phyloP scores from a whole-genome alignment of 2,329 filamentous ascomycete genomes.

The Thielaviopsis cerberus region DNA sequence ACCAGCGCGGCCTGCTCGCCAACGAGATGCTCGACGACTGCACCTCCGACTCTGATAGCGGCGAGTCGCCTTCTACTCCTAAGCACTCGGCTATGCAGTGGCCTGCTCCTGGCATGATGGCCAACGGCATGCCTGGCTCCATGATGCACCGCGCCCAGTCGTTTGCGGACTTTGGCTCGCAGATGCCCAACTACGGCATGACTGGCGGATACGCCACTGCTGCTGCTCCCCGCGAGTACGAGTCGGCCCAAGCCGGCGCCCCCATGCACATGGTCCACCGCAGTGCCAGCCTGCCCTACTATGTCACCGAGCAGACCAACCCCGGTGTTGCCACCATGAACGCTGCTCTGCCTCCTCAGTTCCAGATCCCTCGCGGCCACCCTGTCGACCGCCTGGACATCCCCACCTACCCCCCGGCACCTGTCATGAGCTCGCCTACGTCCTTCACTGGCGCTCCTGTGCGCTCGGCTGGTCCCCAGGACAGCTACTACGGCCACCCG shows the following conservation, averaged over 20 bases:
- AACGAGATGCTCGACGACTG: slow-evolving; percentile 35
- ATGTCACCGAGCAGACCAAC: slow-evolving; percentile 42
- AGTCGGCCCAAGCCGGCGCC: slow-evolving; percentile 19
- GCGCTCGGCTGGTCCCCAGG: slow-evolving; percentile 30
- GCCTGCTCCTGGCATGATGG: slow-evolving; percentile 26
- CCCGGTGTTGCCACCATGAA: slow-evolving; percentile 44
- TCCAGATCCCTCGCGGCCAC: slow-evolving; percentile 33
- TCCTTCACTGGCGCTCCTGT: slow-evolving; percentile 38
- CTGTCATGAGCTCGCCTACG: slow-evolving; percentile 36
- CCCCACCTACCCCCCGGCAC: slow-evolving; percentile 24
- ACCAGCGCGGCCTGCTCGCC: slow-evolving; percentile 38
- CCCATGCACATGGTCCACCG: slow-evolving; percentile 30
- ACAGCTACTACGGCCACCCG: slow-evolving; percentile 38
- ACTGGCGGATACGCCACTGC: slow-evolving; percentile 6
- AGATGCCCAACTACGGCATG: slow-evolving; percentile 26
- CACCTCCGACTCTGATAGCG: slow-evolving; percentile 37
- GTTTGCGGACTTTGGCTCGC: slow-evolving; percentile 35
- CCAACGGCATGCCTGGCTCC: slow-evolving; percentile 21
- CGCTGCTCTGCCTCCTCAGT: slow-evolving; percentile 31
- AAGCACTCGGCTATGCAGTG: slow-evolving; percentile 34
- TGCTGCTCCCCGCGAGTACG: slow-evolving; percentile 21
- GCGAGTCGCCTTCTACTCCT: slow-evolving; percentile 41
- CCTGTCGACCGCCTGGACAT: slow-evolving; percentile 30
- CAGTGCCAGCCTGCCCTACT: slow-evolving; percentile 32
- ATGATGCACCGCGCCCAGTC: slow-evolving; percentile 33